Evolutionary conservation across 1,284 basidiomycete species (phyloP).

Genomic region (Trametes sp.): DNA sequence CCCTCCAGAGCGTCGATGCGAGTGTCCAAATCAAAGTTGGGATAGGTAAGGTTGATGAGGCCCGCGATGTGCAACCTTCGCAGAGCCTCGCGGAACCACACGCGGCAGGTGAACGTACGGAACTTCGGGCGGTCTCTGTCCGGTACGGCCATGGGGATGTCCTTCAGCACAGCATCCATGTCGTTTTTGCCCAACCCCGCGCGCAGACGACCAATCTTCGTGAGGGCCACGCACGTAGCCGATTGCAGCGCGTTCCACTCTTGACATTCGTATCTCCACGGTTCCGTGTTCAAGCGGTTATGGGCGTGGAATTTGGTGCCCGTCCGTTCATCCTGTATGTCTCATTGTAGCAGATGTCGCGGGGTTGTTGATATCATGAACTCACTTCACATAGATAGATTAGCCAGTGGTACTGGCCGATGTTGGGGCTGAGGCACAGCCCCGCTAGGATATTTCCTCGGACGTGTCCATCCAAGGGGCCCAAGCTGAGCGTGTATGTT

Average conservation of each 20-base stretch:
- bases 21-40: background rate
- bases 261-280: background rate
- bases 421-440: background rate
- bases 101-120: background rate
- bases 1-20: too few relatives aligned
- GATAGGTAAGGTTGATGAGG: background rate
- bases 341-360: too few relatives aligned
- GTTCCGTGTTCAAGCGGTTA: background rate
- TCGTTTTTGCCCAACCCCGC: background rate
- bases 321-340: background rate
- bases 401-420: background rate
- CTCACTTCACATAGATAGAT: background rate
- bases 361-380: too few relatives aligned
- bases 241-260: background rate
- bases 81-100: slow-evolving; percentile 5
- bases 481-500: background rate
- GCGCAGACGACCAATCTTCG: slow-evolving; percentile 2
- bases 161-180: background rate
- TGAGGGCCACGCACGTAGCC: background rate
- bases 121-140: slow-evolving; percentile 1
- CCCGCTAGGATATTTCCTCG: slow-evolving; percentile 1
- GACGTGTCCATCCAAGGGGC: background rate
- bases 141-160: slow-evolving; percentile 5
- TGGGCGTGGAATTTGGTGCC: slow-evolving; percentile 5
- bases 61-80: background rate